Evolutionary conservation across 805 yeast genomes (phyloP), one percentile per base, ranked within the genome.

Genomic region (Scheffersomyces spartinae): DNA sequence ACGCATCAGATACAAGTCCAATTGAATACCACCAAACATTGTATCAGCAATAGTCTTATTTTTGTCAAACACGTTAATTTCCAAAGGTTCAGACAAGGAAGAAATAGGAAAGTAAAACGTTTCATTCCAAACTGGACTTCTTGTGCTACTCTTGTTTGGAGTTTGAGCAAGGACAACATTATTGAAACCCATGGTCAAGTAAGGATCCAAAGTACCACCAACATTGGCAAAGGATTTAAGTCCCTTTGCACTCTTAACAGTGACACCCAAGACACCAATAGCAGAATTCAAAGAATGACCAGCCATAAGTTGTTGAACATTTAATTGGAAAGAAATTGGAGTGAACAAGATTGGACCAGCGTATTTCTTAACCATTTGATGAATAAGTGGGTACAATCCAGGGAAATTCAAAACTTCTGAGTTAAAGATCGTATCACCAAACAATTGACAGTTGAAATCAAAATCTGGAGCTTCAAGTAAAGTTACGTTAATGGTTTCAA

Each of bases 291-390:
- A 51, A 23, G 88, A 76, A 32, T 74, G 69, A 43, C 95, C 95
- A 12, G 93, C 78, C 40, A 88, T 52, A 46, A 91, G 59, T 55
- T 85, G 95, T 46, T 93, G 94, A 23, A 91, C 68, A 43, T 93
- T 91, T 47, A 91, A 58, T 59, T 91, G 94, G 64, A 86, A 81
- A 3, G 95, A 84, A 36, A 91, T 75, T 9, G 99, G 99, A 23
- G 80, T 65, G 42, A 83, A 79, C 25, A 88, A 45, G 61, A 91
- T 71, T 16, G 96, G 91, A 7, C 97, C 97, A 27, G 72, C 74
- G 53, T 78, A 86, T 47, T 85, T 82, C 42, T 69, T 71, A 14
- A 85, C 71, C 83, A 86, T 76, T 43, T 79, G 84, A 48, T 80
- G 78, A 42, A 88, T 77, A 43, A 84, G 71, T 26, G 83, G 72